These are phyloP conservation scores for Aphanomyces stellatus DNA, from an alignment of 352 stramenopile genomes.

Conservation along the genomic window DNA sequence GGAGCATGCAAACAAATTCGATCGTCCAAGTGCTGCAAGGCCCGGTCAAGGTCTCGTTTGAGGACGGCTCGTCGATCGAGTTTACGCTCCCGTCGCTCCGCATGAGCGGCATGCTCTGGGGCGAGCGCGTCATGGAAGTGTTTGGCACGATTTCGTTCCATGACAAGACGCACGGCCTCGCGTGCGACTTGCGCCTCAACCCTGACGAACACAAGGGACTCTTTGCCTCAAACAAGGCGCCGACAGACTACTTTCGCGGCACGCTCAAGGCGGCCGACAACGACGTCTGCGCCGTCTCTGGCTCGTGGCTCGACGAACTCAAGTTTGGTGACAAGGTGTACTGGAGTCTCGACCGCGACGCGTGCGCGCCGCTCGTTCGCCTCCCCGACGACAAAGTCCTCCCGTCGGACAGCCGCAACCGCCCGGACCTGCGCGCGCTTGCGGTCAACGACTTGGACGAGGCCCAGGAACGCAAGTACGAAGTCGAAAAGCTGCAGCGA, in stretches of 20 bases:
- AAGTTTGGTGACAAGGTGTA: constrained; percentile 54
- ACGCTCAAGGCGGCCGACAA: constrained; percentile 38
- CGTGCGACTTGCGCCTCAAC: constrained; percentile 66
- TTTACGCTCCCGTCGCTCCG: constrained; percentile 70
- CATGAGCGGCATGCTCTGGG: constrained; percentile 66
- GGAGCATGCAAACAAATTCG: constrained; percentile 71
- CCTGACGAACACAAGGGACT: constrained; percentile 77
- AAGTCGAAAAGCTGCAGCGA: constrained; percentile 65
- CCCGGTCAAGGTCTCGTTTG: constrained; percentile 57
- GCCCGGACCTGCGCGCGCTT: constrained; percentile 60
- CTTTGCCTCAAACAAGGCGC: constrained; percentile 68
- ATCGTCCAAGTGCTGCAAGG: constrained; percentile 70
- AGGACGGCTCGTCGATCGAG: constrained; percentile 48
- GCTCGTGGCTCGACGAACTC: constrained; percentile 72
- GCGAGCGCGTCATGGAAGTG: constrained; percentile 70
- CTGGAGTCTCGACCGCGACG: constrained; percentile 53
- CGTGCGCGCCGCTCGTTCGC: constrained; percentile 51
- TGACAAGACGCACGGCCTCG: constrained; percentile 58
- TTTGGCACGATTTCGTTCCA: constrained; percentile 58
- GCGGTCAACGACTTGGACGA: constrained; percentile 58
- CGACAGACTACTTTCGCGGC: constrained; percentile 57
- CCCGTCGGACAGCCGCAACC: constrained; percentile 54
- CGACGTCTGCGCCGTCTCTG: constrained; percentile 57
- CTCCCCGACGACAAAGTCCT: constrained; percentile 50
- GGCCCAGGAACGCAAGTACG: constrained; percentile 77